Evolutionary conservation across 148 eudicot species (phyloP).

Genomic region (Talinum fruticosum): DNA sequence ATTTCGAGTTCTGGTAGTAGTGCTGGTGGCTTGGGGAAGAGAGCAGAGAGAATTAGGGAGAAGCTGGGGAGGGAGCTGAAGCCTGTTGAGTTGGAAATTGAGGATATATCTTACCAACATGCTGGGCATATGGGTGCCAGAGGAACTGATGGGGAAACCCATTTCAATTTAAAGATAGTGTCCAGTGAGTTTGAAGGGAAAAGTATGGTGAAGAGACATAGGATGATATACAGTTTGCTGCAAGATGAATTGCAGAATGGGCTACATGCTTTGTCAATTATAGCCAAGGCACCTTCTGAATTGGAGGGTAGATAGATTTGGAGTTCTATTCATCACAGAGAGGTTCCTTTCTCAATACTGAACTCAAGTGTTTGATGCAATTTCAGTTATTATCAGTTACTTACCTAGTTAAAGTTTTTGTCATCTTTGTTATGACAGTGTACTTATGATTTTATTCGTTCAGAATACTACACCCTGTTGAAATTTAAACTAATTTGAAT

Average conservation of each 20-base stretch:
- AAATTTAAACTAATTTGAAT: constrained; percentile 6
- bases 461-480: constrained; percentile 6
- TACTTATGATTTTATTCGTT: constrained; percentile 8
- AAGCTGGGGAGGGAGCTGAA: constrained; percentile 54
- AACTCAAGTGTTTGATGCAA: constrained; percentile 5
- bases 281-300: constrained; percentile 74
- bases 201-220: constrained; percentile 87
- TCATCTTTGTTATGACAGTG: not conserved
- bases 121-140: constrained; percentile 80
- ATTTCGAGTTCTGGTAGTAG: constrained; percentile 7
- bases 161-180: constrained; percentile 72
- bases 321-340: not conserved
- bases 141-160: constrained; percentile 78
- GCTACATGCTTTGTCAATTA: constrained; percentile 80
- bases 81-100: constrained; percentile 57
- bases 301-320: constrained; percentile 24
- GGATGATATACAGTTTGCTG: constrained; percentile 67
- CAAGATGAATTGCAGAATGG: constrained; percentile 86
- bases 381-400: not conserved
- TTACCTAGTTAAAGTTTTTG: not conserved
- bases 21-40: constrained; percentile 40
- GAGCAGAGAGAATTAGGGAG: constrained; percentile 71
- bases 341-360: constrained; percentile 8
- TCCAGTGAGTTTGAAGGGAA: constrained; percentile 77
- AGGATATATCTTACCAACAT: constrained; percentile 84